These are phyloP conservation scores for Magnusiomyces ingens DNA, from an alignment of 1,139 yeast species.

Conservation along the genomic window DNA sequence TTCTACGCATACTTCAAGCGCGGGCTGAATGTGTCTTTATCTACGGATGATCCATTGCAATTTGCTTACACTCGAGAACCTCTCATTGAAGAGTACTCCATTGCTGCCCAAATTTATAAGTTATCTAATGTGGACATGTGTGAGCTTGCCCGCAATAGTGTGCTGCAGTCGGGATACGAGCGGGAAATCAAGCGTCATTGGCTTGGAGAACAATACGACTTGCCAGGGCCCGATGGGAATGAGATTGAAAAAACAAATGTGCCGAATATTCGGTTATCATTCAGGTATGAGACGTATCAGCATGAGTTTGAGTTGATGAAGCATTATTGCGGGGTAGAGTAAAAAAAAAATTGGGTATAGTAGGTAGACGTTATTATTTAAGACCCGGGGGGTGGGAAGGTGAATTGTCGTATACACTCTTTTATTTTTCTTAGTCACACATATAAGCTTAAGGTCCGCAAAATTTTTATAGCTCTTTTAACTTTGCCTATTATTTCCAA, in stretches of 20 bases:
- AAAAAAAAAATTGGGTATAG: neutral
- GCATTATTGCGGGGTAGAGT: constrained; percentile 38
- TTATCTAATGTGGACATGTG: constrained; percentile 94
- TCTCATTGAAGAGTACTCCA: constrained; percentile 94
- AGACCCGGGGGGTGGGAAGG: no score
- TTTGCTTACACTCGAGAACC: constrained; percentile 96
- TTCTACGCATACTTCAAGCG: constrained; percentile 83
- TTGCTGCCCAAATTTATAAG: constrained; percentile 95
- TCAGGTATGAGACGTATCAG: constrained; percentile 70
- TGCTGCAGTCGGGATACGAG: constrained; percentile 89
- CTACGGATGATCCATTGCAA: constrained; percentile 91
- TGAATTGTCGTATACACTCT: no score
- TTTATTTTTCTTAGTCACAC: no score
- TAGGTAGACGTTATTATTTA: no score
- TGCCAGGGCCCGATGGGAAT: constrained; percentile 67
- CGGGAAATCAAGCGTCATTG: constrained; percentile 77
- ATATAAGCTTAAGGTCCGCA: no score
- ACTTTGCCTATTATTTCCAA: neutral
- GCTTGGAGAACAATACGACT: constrained; percentile 68
- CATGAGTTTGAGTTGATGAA: constrained; percentile 71
- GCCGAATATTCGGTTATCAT: constrained; percentile 77
- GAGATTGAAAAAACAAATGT: constrained; percentile 92
- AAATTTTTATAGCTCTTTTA: neutral
- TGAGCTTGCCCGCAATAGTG: constrained; percentile 79
- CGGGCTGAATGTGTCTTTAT: constrained; percentile 87